Evolutionary conservation across 1,139 yeast genomes (phyloP), one percentile per base, ranked within the genome.

Genomic region (Sugiyamaella xylanicola): DNA sequence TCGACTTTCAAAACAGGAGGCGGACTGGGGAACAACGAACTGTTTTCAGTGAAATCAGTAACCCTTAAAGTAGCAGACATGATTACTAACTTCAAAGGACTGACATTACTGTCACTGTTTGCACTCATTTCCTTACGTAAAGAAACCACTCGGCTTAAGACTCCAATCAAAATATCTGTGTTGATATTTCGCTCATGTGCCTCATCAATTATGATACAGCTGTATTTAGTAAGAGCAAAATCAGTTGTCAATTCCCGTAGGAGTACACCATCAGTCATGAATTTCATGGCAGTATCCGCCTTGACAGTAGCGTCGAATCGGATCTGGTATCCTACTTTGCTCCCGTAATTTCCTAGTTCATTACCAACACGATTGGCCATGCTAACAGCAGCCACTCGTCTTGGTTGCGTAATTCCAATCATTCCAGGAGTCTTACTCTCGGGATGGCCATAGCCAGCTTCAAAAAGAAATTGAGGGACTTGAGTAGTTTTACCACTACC

Each of bases 401-500:
- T 83, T 0, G 99, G 99, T 72, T 93, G 99, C 0, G 99, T 93
- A 25, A 95, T 79, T 56, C 97, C 99, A 66, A 93, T 89, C 87
- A 92, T 85, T 0, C 97, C 98, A 0, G 96, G 93, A 35, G 82
- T 83, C 9, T 82, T 84, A 21, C 90, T 82, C 1, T 78, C 78
- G 3, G 76, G 69, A 56, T 77, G 76, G 13, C 96, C 97, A 69
- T 85, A 91, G 1, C 97, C 97, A 0, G 96, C 84, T 71, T 92
- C 98, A 67, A 83, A 87, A 50, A 92, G 71, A 65, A 93, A 90
- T 67, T 93, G 99, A 0, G 99, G 99, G 25, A 93, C 88, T 72
- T 93, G 99, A 0, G 99, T 93, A 2, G 99, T 93, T 69, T 93
- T 93, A 75, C 99, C 99, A 5, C 97, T 90, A 71, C 99, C 99